Evolutionary conservation across 177 flowering plant genomes (phyloP).

Genomic region (Vitis hybrid): DNA sequence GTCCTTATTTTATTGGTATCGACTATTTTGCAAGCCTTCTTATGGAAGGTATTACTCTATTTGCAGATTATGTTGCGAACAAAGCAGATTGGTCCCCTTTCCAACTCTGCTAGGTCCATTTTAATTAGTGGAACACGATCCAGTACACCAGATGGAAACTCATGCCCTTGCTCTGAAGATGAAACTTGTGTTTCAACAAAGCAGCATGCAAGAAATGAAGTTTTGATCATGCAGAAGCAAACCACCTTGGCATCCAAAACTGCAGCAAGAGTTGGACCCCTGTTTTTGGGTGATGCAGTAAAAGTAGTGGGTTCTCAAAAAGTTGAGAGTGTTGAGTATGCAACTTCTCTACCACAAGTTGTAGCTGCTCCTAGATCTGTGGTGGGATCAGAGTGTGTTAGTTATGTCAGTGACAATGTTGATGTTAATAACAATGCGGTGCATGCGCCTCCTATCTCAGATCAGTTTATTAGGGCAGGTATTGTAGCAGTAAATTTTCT

Average conservation of each 20-base stretch:
- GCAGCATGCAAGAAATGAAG: slow-evolving; percentile 38
- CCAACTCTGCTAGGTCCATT: slow-evolving; percentile 78
- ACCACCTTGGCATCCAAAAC: slow-evolving; percentile 40
- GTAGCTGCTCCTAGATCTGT: slow-evolving; percentile 30
- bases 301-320: slow-evolving; percentile 31
- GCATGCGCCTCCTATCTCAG: slow-evolving; percentile 39
- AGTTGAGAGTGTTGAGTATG: slow-evolving; percentile 23
- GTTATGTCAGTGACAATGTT: slow-evolving; percentile 34
- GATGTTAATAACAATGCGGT: slow-evolving; percentile 26
- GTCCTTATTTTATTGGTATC: too few species aligned
- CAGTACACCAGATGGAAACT: slow-evolving; percentile 69
- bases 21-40: too few species aligned
- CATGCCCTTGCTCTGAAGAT: slow-evolving; percentile 75
- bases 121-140: slow-evolving; percentile 73
- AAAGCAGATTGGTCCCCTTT: slow-evolving; percentile 75
- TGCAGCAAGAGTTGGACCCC: slow-evolving; percentile 31
- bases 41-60: neutral
- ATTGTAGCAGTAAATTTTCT: slow-evolving; percentile 65
- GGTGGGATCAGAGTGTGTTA: slow-evolving; percentile 33
- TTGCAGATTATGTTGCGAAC: slow-evolving; percentile 81
- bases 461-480: slow-evolving; percentile 71
- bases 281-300: slow-evolving; percentile 31
- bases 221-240: slow-evolving; percentile 32
- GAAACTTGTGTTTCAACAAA: slow-evolving; percentile 58
- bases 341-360: slow-evolving; percentile 33